Percentiles rank a stretch among this genome's conserved stretches.
phyloP scores from a whole-genome alignment of 768 basidiomycete species.

The Mycena olivaceomarginata region DNA sequence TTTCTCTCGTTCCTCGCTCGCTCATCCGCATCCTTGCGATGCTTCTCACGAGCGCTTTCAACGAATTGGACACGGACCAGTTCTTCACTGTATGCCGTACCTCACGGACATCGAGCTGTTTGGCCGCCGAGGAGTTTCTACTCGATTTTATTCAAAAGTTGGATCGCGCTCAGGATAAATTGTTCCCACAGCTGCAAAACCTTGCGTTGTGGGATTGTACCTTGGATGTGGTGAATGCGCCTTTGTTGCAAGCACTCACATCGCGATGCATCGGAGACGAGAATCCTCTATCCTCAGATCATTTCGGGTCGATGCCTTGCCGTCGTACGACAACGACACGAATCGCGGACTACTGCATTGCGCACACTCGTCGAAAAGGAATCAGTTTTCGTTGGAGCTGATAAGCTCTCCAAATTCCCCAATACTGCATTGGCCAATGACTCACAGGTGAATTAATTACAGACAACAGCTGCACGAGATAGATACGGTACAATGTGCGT shows the following conservation, averaged over 20 bases:
- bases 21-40: not conserved
- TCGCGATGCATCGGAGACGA: not conserved
- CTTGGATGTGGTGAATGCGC: not conserved
- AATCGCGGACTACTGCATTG: not conserved
- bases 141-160: not conserved
- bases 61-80: not conserved
- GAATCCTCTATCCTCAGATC: not conserved
- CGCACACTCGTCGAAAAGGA: not conserved
- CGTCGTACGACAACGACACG: not conserved
- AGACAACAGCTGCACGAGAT: constrained; percentile 15
- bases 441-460: constrained; percentile 20
- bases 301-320: not conserved
- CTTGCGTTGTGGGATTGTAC: not conserved
- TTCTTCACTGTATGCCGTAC: not conserved
- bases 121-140: not conserved
- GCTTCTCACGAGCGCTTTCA: not conserved
- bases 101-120: not conserved
- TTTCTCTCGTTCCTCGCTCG: not conserved
- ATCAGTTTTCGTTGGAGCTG: not conserved
- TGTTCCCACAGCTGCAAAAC: not conserved
- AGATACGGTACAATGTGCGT: constrained; percentile 22
- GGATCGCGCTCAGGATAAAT: not conserved
- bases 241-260: not conserved
- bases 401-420: too few relatives aligned
- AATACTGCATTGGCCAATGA: too few relatives aligned